Percentiles rank a stretch among this genome's conserved stretches.
Evolutionary conservation across 2,329 filamentous ascomycete species (phyloP).

Genomic region (Paramyrothecium sp.): DNA sequence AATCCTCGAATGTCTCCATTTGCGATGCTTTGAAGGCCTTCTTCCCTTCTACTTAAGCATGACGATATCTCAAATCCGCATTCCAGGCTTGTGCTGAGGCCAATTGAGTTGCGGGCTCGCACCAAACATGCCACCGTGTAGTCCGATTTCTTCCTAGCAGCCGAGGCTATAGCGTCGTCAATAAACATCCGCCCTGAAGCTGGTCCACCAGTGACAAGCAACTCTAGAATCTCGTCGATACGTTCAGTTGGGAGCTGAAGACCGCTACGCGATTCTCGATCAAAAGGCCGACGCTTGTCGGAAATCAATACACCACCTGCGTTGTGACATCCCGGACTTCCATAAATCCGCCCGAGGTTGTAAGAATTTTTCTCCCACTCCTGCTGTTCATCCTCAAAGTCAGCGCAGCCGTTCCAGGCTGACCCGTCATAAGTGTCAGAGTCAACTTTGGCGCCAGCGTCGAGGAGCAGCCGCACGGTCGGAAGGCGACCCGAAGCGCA

Average conservation of each 20-base stretch:
- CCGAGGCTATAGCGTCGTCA: conserved; percentile 3
- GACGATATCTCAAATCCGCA: background rate
- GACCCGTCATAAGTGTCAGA: background rate
- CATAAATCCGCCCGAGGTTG: too few species aligned
- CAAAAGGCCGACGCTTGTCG: background rate
- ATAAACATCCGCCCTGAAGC: background rate
- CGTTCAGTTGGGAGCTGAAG: background rate
- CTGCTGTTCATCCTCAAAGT: conserved; percentile 8
- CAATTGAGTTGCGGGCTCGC: background rate
- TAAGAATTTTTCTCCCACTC: background rate
- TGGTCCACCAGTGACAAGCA: background rate
- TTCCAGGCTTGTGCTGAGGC: background rate
- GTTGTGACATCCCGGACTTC: background rate
- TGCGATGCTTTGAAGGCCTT: background rate
- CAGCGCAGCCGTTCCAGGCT: conserved; percentile 6
- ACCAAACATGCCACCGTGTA: conserved; percentile 4
- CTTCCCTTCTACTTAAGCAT: background rate
- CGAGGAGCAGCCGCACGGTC: conserved; percentile 16
- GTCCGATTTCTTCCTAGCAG: background rate
- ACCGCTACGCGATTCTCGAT: too few species aligned
- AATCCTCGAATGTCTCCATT: background rate
- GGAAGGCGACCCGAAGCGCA: conserved; percentile 14
- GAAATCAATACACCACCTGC: background rate
- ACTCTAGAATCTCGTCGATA: conserved; percentile 1
- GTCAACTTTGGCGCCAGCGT: conserved; percentile 12